Evolutionary conservation across 208 protist genomes (phyloP), one percentile per base, ranked within the genome.

Genomic region (Acanthamoeba lenticulata): DNA sequence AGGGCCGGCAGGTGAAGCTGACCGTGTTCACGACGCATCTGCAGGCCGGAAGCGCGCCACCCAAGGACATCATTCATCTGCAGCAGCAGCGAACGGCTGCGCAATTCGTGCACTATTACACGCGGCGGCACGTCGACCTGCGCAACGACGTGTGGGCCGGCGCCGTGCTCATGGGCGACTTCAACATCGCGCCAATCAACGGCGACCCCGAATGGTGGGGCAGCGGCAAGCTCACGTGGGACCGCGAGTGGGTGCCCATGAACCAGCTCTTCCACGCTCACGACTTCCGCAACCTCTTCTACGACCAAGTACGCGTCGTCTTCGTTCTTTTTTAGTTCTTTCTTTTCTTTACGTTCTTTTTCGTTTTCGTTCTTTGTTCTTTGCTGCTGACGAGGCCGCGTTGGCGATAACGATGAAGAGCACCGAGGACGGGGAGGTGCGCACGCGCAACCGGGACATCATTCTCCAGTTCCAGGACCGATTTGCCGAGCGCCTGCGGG

Each of bases 161-260:
- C 40, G 29, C 40, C 40, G 72, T 83, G 4, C 72, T 83, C 34
- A 83, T 83, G 72, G 72, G 72, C 34, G 72, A 83, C 42, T 83
- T 52, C 72, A 83, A 83, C 42, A 83, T 83, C 34, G 72, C 72
- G 3, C 72, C 72, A 6, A 6, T 83, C 72, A 83, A 83, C 38
- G 72, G 72, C 36, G 72, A 83, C 29, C 72, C 72, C 24, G 72
- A 83, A 19, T 83, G 72, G 72, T 83, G 72, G 72, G 38, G 72
- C 40, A 34, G 24, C 38, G 72, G 72, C 0, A 83, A 83, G 42
- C 34, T 83, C 27, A 83, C 72, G 15, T 83, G 72, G 72, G 72
- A 83, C 29, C 34, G 72, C 13, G 72, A 83, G 40, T 83, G 72
- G 72, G 72, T 27, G 42, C 36, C 72, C 34, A 83, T 83, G 72